Evolutionary conservation across 257 asterid species (phyloP).

Genomic region (Leptodermis oblonga): DNA sequence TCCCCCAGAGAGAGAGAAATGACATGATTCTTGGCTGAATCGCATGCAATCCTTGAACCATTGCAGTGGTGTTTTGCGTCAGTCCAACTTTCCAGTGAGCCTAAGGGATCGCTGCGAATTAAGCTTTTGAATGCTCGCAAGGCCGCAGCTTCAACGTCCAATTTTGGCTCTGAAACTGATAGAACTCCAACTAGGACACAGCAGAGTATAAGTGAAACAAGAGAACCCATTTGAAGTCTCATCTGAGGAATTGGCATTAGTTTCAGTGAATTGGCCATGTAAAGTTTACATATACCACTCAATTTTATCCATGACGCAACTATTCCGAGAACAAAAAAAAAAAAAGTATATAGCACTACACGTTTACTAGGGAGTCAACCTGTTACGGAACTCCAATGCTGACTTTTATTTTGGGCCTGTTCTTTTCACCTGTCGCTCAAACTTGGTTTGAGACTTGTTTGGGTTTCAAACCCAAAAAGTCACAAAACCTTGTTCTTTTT

Average conservation of each 20-base stretch:
- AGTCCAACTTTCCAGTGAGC: constrained; percentile 54
- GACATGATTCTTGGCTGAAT: constrained; percentile 30
- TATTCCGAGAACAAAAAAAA: too few species aligned
- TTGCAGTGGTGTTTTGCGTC: constrained; percentile 52
- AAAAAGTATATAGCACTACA: neutral
- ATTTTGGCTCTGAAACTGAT: constrained; percentile 18
- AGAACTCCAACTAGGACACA: constrained; percentile 25
- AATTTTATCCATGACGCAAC: too few species aligned
- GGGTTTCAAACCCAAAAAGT: too few species aligned
- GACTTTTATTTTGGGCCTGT: too few species aligned
- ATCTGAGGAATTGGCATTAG: too few species aligned
- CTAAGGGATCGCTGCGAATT: constrained; percentile 41
- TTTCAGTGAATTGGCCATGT: neutral
- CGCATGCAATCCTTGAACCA: constrained; percentile 68
- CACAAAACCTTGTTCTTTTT: too few species aligned
- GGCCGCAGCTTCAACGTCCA: constrained; percentile 43
- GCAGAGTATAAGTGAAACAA: constrained; percentile 26
- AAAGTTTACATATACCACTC: too few species aligned
- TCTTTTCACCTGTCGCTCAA: too few species aligned
- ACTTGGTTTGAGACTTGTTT: too few species aligned
- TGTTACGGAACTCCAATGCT: too few species aligned
- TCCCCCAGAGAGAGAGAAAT: constrained; percentile 49
- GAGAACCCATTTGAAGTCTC: constrained; percentile 19
- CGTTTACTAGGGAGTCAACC: neutral
- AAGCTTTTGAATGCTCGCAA: constrained; percentile 53